Percentiles rank a stretch among this genome's conserved stretches.
phyloP scores from a whole-genome alignment of 306 rosid genomes.

The Dryas alaskensis region DNA sequence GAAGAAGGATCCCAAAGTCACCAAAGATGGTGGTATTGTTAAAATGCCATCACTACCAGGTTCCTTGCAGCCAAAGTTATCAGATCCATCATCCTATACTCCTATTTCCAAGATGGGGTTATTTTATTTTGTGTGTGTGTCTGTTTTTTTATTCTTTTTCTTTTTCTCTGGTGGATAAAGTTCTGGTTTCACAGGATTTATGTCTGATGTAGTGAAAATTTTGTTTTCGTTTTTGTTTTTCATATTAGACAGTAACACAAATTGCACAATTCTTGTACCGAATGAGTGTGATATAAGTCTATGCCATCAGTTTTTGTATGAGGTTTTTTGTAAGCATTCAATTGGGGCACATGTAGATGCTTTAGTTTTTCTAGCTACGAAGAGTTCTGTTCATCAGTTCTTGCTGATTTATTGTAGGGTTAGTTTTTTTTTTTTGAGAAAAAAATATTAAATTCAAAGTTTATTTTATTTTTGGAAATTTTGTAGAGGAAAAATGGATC shows the following conservation, averaged over 20 bases:
- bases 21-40: slow-evolving; percentile 30
- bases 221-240: no score
- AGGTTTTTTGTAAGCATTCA: no score
- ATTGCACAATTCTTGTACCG: neutral
- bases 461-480: neutral
- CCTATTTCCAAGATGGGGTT: slow-evolving; percentile 59
- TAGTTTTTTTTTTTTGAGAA: neutral
- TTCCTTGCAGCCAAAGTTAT: slow-evolving; percentile 37
- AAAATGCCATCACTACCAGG: slow-evolving; percentile 27
- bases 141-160: neutral
- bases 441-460: neutral
- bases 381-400: neutral
- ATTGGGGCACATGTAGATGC: no score
- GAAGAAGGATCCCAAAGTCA: slow-evolving; percentile 39
- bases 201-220: no score
- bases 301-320: no score
- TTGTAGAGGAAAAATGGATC: slow-evolving; percentile 45
- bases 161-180: neutral
- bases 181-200: no score
- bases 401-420: neutral
- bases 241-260: no score
- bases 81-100: slow-evolving; percentile 66
- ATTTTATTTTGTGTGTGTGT: neutral
- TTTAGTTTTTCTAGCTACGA: neutral
- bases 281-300: neutral